Base-by-base conservation (phyloP, 208 protist species). In the Leishmania guyanensis region DNA sequence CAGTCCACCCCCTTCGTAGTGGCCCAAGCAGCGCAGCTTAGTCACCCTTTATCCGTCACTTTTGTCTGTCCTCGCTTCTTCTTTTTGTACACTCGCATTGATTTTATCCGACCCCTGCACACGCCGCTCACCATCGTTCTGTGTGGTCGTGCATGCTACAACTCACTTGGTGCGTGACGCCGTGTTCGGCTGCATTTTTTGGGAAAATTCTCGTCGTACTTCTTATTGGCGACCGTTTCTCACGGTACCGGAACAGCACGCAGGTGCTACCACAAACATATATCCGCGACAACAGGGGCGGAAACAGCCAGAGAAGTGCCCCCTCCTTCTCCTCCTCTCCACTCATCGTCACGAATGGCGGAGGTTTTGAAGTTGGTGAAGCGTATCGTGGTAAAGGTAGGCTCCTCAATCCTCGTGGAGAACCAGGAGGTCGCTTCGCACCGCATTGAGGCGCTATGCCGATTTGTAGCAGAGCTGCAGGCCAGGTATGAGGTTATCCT, bases 331-430 rank as follows among this genome's bases (percentile, higher is more conserved):
- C 5, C 56, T 12, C 65, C 12, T 43, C 12, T 48, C 33, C 36
- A 46, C 65, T 1, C 22, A 5, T 3, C 6, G 33, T 51, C 50
- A 62, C 12, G 16, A 17, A 85, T 81, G 72, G 2, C 72, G 8
- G 82, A 83, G 29, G 54, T 68, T 51, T 66, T 75, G 51, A 77
- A 80, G 48, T 81, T 85, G n/a, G 77, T 77, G 58, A 93, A 87
- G 62, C 86, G 91, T 29, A 89, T 97, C 50, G 84, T 97, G 36
- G 72, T 97, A 43, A 97, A 97, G 69, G 87, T 92, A 0, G 93
- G 93, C 62, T 87, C 86, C 56, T 86, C 89, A 29, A 88, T 97
- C 72, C 84, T 92, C 5, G 84, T 88, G 17, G 86, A 93, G 46
- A 80, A 86, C 62, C 84, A 89, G 43, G 82, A 91, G 54, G 78